phyloP scores from a whole-genome alignment of 1,284 basidiomycete genomes.

The Leccinum fallax region DNA sequence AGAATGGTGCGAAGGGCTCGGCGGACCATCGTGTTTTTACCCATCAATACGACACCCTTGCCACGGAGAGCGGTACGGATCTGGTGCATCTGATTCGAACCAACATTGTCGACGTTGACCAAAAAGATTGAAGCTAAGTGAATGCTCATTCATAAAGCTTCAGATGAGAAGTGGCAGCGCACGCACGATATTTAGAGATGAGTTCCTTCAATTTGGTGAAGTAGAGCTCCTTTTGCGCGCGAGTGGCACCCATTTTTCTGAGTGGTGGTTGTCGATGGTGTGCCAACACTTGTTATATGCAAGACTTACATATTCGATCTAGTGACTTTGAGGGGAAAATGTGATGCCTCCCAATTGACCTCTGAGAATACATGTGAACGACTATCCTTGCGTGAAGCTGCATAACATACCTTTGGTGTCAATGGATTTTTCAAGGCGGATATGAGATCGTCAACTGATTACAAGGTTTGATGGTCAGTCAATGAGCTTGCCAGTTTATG shows the following conservation, averaged over 20 bases:
- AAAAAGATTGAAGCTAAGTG: constrained; percentile 91
- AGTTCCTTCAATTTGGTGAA: constrained; percentile 95
- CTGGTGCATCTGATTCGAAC: constrained; percentile 99
- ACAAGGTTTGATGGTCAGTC: constrained; percentile 28
- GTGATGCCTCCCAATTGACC: constrained; percentile 87
- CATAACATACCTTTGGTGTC: constrained; percentile 59
- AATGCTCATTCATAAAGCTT: constrained; percentile 3
- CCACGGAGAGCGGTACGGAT: constrained; percentile 97
- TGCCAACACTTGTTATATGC: not conserved
- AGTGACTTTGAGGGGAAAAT: constrained; percentile 33
- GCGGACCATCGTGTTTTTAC: constrained; percentile 99
- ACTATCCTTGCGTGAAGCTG: not conserved
- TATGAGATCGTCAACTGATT: constrained; percentile 11
- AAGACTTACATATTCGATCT: constrained; percentile 27
- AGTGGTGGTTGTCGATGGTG: constrained; percentile 14
- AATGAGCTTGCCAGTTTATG: constrained; percentile 29
- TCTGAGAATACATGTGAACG: constrained; percentile 44
- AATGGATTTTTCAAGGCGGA: constrained; percentile 89
- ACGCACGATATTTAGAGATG: constrained; percentile 87
- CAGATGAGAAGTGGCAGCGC: not conserved
- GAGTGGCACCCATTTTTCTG: constrained; percentile 86
- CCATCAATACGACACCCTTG: constrained; percentile 98
- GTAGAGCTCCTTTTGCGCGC: constrained; percentile 91
- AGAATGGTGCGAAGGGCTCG: constrained; percentile 94
- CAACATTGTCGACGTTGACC: constrained; percentile 99